Base-by-base conservation (phyloP, 1,284 basidiomycete species). In the Sanguinoderma infundibulare region DNA sequence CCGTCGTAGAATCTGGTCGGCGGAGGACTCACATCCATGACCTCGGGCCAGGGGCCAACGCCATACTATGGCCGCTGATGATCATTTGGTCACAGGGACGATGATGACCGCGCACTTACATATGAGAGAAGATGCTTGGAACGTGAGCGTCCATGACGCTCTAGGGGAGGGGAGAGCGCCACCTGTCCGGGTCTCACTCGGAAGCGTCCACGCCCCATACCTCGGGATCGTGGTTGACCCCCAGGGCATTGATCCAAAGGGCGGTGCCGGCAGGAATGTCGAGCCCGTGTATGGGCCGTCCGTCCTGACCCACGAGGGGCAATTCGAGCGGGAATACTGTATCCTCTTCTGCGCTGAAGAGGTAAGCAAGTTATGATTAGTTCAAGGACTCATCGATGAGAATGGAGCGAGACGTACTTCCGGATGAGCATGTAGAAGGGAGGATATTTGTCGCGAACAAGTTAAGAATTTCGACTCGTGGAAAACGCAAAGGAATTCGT, bases 121-220 rank as follows among this genome's bases (percentile, higher is more conserved):
- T 51, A 20, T 68, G 66, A 15, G 69, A 64, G 42, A 68, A 70
- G 7, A 72, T 63, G 14, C 70, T 69, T 34, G 70, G 67, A 26
- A 71, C 65, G 24, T 63, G 67, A 5, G 67, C 69, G 17, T 68
- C 67, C 2, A 62, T 42, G 6, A 68, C 68, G 42, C 59, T 64
- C 12, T 63, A 51, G 8, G 74, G 74, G 8, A 75, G 63, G 12
- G 73, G 70, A 17, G 60, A 56, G 14, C 78, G 47, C 77, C 76
- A 73, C 6, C 72, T 73, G 46, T 79, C 77, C 7, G 82, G 83
- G 3, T 74, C 69, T 71, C 79, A 84, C 44, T 72, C 69, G 38
- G 72, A 55, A 2, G 78, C 81, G 60, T 83, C 78, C 0, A 65
- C 62, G 0, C 82, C 83, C 75, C 81, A 84, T 67, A 61, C 72